Evolutionary conservation across 2,329 filamentous ascomycete species (phyloP), one percentile per base, ranked within the genome.

Genomic region (Diaporthe capsici): DNA sequence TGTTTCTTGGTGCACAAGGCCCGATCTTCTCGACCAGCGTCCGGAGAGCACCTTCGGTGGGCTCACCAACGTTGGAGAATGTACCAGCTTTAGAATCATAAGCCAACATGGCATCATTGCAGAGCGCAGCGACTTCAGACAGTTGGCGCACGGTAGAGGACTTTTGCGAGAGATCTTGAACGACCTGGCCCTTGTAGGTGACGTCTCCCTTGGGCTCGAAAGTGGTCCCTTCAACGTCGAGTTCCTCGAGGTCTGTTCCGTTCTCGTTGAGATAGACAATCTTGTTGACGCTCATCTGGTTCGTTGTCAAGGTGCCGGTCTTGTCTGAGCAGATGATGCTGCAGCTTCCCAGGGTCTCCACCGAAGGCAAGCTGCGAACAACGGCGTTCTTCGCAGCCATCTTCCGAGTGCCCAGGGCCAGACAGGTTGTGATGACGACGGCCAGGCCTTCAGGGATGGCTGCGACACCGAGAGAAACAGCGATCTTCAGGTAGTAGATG

Each of bases 301-400:
- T 99, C 55, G 97, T 99, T 15, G 97, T 99, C 83, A 99, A 87
- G 67, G 97, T 99, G 80, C 97, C 97, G 7, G 97, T 99, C 89
- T 99, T 99, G 89, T 99, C 97, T 5, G 97, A 99, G 88, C 97
- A 99, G 83, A 99, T 98, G 75, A 99, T 96, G 82, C 97, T 99
- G 91, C 97, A 99, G 90, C 97, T 99, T 83, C 97, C 97, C 72
- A 99, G 90, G 17, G 97, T 99, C 86, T 99, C 97, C 71, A 99
- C 97, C 1, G 97, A 99, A 28, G 97, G 97, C 80, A 99, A 88
- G 83, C 95, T 98, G 84, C 97, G 92, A 75, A 99, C 97, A 51
- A 99, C 96, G 10, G 97, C 97, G 82, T 98, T 98, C 89, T 98
- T 98, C 76, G 95, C 94, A 28, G 97, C 97, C 97, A 99, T 99